Evolutionary conservation across 2,329 filamentous ascomycete species (phyloP).

Genomic region (Aspergillus ochraceoroseus): DNA sequence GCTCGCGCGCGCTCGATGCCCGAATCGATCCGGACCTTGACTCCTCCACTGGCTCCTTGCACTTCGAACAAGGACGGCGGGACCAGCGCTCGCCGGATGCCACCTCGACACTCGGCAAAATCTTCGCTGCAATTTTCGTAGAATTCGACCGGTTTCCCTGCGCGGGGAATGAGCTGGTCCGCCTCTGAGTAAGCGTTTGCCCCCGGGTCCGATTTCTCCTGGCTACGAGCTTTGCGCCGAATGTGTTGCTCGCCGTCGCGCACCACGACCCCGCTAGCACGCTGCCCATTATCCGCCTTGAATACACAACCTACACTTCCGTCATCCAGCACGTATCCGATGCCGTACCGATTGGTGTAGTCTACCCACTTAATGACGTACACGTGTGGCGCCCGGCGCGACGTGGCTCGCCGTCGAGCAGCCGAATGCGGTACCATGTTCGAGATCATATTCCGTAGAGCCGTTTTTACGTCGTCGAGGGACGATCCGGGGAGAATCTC

Average conservation of each 20-base stretch:
- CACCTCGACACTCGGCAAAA: slow-evolving; percentile 29
- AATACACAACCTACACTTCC: slow-evolving; percentile 49
- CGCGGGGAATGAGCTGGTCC: slow-evolving; percentile 43
- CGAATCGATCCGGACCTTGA: slow-evolving; percentile 33
- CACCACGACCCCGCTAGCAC: slow-evolving; percentile 45
- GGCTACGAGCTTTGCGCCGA: slow-evolving; percentile 42
- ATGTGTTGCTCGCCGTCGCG: slow-evolving; percentile 46
- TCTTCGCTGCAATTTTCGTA: slow-evolving; percentile 44
- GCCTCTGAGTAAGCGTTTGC: slow-evolving; percentile 37
- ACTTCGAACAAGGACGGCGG: slow-evolving; percentile 40
- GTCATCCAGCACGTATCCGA: slow-evolving; percentile 50
- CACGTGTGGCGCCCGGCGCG: slow-evolving; percentile 36
- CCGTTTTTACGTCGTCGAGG: slow-evolving; percentile 38
- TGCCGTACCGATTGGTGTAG: slow-evolving; percentile 50
- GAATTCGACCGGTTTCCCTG: slow-evolving; percentile 44
- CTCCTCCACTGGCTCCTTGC: slow-evolving; percentile 28
- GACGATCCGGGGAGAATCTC: slow-evolving; percentile 39
- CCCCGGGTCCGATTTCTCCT: slow-evolving; percentile 29
- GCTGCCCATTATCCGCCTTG: slow-evolving; percentile 44
- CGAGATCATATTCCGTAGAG: slow-evolving; percentile 38
- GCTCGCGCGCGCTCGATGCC: slow-evolving; percentile 34
- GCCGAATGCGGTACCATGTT: slow-evolving; percentile 33
- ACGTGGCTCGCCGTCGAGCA: slow-evolving; percentile 29
- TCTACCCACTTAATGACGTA: slow-evolving; percentile 53
- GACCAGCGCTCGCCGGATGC: slow-evolving; percentile 41